These are phyloP conservation scores for Leccinum pallidistipes DNA, from an alignment of 1,284 basidiomycete genomes.

Conservation along the genomic window DNA sequence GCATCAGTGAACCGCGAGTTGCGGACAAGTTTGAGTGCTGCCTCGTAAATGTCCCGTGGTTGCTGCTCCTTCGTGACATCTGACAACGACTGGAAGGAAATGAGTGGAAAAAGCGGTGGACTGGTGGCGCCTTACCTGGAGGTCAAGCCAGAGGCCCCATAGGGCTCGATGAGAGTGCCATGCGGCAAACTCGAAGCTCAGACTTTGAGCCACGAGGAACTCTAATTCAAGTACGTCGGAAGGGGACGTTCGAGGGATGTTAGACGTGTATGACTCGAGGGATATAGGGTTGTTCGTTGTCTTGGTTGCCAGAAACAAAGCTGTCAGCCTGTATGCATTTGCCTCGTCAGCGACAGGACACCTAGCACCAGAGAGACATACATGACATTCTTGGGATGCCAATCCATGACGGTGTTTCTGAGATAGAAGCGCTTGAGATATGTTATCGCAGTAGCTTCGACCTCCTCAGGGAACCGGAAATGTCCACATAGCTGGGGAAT, in stretches of 20 bases:
- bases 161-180: slow-evolving; percentile 90
- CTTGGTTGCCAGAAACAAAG: slow-evolving; percentile 94
- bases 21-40: slow-evolving; percentile 62
- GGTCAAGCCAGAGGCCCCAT: slow-evolving; percentile 89
- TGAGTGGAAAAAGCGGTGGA: slow-evolving; percentile 14
- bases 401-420: slow-evolving; percentile 98
- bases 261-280: slow-evolving; percentile 78
- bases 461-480: slow-evolving; percentile 88
- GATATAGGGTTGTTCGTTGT: slow-evolving; percentile 93
- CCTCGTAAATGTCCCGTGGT: slow-evolving; percentile 53
- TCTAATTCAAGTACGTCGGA: slow-evolving; percentile 90
- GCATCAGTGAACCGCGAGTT: slow-evolving; percentile 85
- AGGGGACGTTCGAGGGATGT: slow-evolving; percentile 77
- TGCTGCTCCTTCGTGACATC: slow-evolving; percentile 44
- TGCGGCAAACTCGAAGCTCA: slow-evolving; percentile 91
- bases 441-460: slow-evolving; percentile 88
- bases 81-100: slow-evolving; percentile 47
- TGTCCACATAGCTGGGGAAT: slow-evolving; percentile 83
- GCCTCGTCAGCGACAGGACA: slow-evolving; percentile 7
- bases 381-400: slow-evolving; percentile 99
- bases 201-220: slow-evolving; percentile 92
- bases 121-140: slow-evolving; percentile 62
- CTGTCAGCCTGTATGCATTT: slow-evolving; percentile 73
- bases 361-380: slow-evolving; percentile 41
- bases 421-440: slow-evolving; percentile 98